phyloP scores from a whole-genome alignment of 1,139 yeast genomes.

The Taiozyma sp. region DNA sequence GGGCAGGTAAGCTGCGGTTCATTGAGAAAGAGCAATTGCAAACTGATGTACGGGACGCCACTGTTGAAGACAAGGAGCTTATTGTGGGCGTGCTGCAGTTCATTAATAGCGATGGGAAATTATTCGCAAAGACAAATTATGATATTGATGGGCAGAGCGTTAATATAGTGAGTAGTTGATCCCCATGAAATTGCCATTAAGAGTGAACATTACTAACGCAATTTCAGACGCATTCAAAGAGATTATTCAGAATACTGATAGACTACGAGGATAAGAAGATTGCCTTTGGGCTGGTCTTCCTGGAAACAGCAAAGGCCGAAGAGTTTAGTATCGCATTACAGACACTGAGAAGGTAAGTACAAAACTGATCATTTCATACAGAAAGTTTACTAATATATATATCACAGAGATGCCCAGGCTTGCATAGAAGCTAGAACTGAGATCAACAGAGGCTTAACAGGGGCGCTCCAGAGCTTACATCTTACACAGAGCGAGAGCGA shows the following conservation, averaged over 20 bases:
- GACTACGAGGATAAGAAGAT: constrained; percentile 15
- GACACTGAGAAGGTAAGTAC: constrained; percentile 25
- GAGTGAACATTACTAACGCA: not conserved
- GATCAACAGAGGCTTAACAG: not conserved
- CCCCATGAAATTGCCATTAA: not conserved
- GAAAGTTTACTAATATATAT: not conserved
- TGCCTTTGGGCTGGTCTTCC: constrained; percentile 37
- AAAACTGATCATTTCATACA: not conserved
- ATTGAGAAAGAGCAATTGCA: constrained; percentile 24
- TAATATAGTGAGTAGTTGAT: constrained; percentile 5
- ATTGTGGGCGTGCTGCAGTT: constrained; percentile 28
- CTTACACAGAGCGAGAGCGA: constrained; percentile 2
- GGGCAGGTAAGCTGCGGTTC: constrained; percentile 31
- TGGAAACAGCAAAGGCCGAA: constrained; percentile 30
- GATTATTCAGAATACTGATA: constrained; percentile 15
- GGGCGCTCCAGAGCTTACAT: not conserved
- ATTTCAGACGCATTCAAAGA: constrained; percentile 10
- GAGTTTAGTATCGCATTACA: constrained; percentile 37
- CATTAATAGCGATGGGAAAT: constrained; percentile 24
- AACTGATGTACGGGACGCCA: not conserved
- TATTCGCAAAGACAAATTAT: constrained; percentile 32
- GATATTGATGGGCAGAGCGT: constrained; percentile 25
- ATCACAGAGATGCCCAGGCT: constrained; percentile 17
- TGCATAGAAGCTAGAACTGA: constrained; percentile 6
- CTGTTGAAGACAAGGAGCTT: not conserved